Percentiles rank a stretch among this genome's conserved stretches.
phyloP scores from a whole-genome alignment of 2,329 filamentous ascomycete genomes.

The Herpotrichia juniperi region DNA sequence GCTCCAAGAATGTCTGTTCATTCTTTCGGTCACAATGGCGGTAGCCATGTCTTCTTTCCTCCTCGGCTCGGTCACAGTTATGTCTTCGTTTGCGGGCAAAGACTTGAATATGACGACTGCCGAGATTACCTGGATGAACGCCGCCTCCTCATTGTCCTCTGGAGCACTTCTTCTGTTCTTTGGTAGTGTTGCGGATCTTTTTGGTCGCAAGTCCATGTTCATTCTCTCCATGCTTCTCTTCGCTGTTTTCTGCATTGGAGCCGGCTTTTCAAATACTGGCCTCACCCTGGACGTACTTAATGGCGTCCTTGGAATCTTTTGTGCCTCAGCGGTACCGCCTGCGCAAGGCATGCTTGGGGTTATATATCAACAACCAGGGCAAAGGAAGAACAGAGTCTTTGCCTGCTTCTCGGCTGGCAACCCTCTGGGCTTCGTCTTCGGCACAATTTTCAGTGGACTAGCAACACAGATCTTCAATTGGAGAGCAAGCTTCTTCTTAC shows the following conservation, averaged over 20 bases:
- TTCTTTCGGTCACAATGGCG: conserved; percentile 70
- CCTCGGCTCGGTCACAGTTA: conserved; percentile 64
- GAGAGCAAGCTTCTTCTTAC: conserved; percentile 67
- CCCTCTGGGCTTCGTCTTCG: conserved; percentile 62
- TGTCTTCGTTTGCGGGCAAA: conserved; percentile 65
- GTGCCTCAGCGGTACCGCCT: conserved; percentile 67
- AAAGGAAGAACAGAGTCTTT: conserved; percentile 68
- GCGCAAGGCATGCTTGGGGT: conserved; percentile 69
- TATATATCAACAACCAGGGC: conserved; percentile 63
- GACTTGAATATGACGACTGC: conserved; percentile 68
- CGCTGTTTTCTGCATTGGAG: conserved; percentile 61
- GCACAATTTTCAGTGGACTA: conserved; percentile 66
- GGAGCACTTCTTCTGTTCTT: conserved; percentile 71
- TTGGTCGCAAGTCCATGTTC: conserved; percentile 68
- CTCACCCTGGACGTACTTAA: conserved; percentile 68
- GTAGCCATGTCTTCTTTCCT: conserved; percentile 68
- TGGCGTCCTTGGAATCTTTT: conserved; percentile 68
- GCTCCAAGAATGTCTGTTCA: conserved; percentile 68
- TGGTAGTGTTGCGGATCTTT: conserved; percentile 68
- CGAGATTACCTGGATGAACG: conserved; percentile 71
- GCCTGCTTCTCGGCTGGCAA: conserved; percentile 67
- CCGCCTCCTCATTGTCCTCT: conserved; percentile 62
- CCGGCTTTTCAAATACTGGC: conserved; percentile 65
- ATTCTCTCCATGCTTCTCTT: conserved; percentile 66
- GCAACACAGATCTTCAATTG: conserved; percentile 67